Conservation (phyloP, 805 yeast genomes). For the Wickerhamomyces queroliae region DNA sequence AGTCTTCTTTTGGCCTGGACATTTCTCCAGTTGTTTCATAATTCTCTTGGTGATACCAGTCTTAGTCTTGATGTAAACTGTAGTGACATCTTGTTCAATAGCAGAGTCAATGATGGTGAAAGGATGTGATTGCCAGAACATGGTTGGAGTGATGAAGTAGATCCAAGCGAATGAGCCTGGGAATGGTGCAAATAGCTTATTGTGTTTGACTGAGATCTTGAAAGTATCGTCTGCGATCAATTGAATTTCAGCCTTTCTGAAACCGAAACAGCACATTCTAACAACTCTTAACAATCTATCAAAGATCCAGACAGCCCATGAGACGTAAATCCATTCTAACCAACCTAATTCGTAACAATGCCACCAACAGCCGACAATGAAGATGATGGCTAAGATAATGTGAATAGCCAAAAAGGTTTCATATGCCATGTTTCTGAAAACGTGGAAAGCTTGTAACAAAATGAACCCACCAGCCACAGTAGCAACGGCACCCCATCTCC, state of each 20-base stretch:
- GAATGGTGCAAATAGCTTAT: constrained; percentile 33
- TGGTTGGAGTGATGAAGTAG: constrained; percentile 44
- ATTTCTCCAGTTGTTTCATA: constrained; percentile 24
- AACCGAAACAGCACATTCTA: constrained; percentile 17
- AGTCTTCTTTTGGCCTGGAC: constrained; percentile 22
- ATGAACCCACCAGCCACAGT: constrained; percentile 37
- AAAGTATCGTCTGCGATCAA: constrained; percentile 32
- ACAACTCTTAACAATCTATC: constrained; percentile 40
- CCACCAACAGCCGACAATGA: constrained; percentile 49
- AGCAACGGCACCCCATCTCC: constrained; percentile 38
- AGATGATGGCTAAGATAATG: constrained; percentile 45
- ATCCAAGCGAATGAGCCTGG: constrained; percentile 58
- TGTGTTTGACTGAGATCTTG: constrained; percentile 36
- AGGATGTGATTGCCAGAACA: constrained; percentile 73
- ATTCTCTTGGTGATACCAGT: constrained; percentile 50
- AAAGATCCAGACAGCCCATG: constrained; percentile 33
- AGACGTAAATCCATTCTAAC: constrained; percentile 45
- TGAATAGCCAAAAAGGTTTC: constrained; percentile 59
- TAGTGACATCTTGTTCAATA: constrained; percentile 30
- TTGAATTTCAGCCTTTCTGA: constrained; percentile 4
- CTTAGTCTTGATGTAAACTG: constrained; percentile 44
- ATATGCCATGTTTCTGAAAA: constrained; percentile 47
- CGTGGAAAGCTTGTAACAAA: constrained; percentile 41
- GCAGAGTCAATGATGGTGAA: constrained; percentile 49
- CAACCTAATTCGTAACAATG: constrained; percentile 52